Percentiles rank a stretch among this genome's conserved stretches.
Evolutionary conservation across 768 basidiomycete species (phyloP).

Genomic region (Filobasidium floriforme): DNA sequence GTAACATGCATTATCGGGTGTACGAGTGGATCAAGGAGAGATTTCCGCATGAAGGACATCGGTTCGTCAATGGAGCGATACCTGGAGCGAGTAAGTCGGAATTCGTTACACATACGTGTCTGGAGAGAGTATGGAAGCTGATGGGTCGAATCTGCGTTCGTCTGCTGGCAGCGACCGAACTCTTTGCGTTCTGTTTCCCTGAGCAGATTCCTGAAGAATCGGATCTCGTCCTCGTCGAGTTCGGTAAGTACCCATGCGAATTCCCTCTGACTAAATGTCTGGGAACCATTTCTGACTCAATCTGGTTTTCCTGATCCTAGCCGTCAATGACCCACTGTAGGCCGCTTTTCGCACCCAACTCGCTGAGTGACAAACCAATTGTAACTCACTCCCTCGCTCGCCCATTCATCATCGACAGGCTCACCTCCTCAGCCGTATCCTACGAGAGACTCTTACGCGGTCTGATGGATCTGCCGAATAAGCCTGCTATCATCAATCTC

Average conservation of each 20-base stretch:
- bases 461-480: conserved; percentile 32
- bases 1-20: conserved; percentile 17
- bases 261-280: background rate
- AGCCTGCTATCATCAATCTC: conserved; percentile 39
- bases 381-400: too few relatives aligned
- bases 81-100: conserved; percentile 30
- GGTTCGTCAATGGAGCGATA: conserved; percentile 36
- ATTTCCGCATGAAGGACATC: conserved; percentile 23
- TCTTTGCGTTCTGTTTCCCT: conserved; percentile 38
- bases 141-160: too few relatives aligned
- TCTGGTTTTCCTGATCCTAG: background rate
- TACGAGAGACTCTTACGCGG: conserved; percentile 36
- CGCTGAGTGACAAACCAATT: background rate
- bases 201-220: conserved; percentile 41
- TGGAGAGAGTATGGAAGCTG: too few relatives aligned
- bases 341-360: background rate
- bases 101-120: too few relatives aligned
- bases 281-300: background rate
- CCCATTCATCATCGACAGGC: too few relatives aligned
- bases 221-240: conserved; percentile 41
- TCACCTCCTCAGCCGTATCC: too few relatives aligned
- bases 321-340: conserved; percentile 12
- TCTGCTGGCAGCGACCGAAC: conserved; percentile 19
- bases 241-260: conserved; percentile 14
- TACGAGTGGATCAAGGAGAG: conserved; percentile 16